Base-by-base conservation (phyloP, 2,329 filamentous ascomycete genomes). In the Aureobasidium sp. region DNA sequence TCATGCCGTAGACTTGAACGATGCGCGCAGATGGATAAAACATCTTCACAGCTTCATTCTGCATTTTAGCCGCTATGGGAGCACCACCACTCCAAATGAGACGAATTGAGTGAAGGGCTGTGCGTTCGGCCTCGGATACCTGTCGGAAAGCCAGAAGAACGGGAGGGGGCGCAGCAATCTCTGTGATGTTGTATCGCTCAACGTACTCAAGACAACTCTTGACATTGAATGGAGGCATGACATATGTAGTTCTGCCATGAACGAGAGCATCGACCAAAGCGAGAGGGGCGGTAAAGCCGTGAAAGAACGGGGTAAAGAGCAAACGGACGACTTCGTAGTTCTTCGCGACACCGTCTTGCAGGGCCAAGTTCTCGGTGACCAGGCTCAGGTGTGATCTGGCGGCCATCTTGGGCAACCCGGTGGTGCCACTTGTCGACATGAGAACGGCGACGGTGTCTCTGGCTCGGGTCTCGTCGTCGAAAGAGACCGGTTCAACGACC, bases 1-100 rank as follows among this genome's bases (percentile, higher is more conserved):
- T 83, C 77, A 82, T 82, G 1, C 82, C 81, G 76, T 78, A 84
- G 41, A 81, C 74, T 62, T 81, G 79, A 10, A 72, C 73, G 14
- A 81, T 73, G 21, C 72, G 71, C 0, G 78, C 77, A 36, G 75
- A 68, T 1, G 65, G 64, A 30, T 74, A 67, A 42, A 82, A 75
- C 27, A 78, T 68, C 6, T 67, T 65, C 37, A 75, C 72, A 64
- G 80, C 72, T 51, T 72, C 68, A n/a, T 71, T 65, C 69, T 79
- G 73, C 14, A 75, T 71, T 0, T 68, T 69, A 2, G 70, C 71
- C 11, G 77, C 75, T 10, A 83, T 73, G 2, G 79, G 74, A 0
- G 81, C 80, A 21, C 81, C 59, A 1, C 80, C 81, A 13, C 77
- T 75, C 34, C 74, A 75, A 29, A 81, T 72, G 60, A 75, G 75